phyloP scores from a whole-genome alignment of 352 stramenopile genomes.

The Globisporangium emineosum region DNA sequence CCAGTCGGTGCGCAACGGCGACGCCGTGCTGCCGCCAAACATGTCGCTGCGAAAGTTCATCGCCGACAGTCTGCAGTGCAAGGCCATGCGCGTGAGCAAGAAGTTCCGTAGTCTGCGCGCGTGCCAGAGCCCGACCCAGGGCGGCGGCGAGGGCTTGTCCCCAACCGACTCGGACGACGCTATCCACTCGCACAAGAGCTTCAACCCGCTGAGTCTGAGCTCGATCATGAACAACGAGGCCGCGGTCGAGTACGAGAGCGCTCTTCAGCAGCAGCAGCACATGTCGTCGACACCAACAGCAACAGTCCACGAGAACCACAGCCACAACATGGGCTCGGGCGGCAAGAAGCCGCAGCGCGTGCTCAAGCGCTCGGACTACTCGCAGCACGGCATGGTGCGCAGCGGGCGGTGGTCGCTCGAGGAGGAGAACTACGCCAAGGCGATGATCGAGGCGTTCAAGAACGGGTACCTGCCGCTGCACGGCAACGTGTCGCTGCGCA shows the following conservation, averaged over 20 bases:
- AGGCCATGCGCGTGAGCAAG: slow-evolving; percentile 64
- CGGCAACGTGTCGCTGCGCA: slow-evolving; percentile 65
- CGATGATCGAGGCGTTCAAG: slow-evolving; percentile 72
- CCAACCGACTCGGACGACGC: slow-evolving; percentile 15
- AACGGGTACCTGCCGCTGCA: slow-evolving; percentile 71
- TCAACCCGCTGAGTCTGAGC: slow-evolving; percentile 65
- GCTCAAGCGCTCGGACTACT: slow-evolving; percentile 80
- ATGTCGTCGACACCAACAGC: background rate
- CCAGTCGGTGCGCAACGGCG: slow-evolving; percentile 41
- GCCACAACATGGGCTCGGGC: background rate
- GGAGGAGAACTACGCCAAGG: slow-evolving; percentile 51
- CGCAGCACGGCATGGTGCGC: slow-evolving; percentile 62
- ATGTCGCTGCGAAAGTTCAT: slow-evolving; percentile 58
- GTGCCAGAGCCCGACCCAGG: slow-evolving; percentile 21
- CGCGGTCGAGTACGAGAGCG: slow-evolving; percentile 14
- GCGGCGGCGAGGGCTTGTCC: slow-evolving; percentile 5
- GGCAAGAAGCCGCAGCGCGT: slow-evolving; percentile 44
- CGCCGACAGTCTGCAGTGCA: slow-evolving; percentile 54
- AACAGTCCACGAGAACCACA: background rate
- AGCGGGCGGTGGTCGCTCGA: slow-evolving; percentile 73
- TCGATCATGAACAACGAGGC: slow-evolving; percentile 78
- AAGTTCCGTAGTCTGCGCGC: slow-evolving; percentile 49
- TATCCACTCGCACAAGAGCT: slow-evolving; percentile 24
- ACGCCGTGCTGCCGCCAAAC: slow-evolving; percentile 43
- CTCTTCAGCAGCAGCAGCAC: background rate